Conservation (phyloP, 345 rosid genomes). For the Clausena lansium region DNA sequence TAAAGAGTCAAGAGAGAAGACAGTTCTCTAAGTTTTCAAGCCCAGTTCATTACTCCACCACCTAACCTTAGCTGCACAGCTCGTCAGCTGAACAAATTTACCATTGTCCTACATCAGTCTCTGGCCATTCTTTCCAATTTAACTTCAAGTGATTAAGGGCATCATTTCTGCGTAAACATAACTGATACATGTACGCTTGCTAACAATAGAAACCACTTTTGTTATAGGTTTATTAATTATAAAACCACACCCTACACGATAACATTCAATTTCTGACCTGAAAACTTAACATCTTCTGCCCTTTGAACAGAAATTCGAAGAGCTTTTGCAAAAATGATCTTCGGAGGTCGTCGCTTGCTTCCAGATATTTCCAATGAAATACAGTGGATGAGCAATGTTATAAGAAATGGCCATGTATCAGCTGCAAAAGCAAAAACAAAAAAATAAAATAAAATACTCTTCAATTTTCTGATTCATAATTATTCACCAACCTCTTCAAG, state of each 20-base stretch:
- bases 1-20: background rate
- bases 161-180: background rate
- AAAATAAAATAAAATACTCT: background rate
- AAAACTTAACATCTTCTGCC: constrained; percentile 59
- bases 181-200: too few relatives aligned
- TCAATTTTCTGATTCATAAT: constrained; percentile 1
- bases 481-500: background rate
- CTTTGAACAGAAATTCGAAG: constrained; percentile 67
- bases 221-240: too few relatives aligned
- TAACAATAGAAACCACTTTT: background rate
- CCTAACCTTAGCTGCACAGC: background rate
- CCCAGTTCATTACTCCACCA: background rate
- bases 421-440: constrained; percentile 35
- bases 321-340: constrained; percentile 60
- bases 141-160: background rate
- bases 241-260: background rate
- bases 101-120: background rate
- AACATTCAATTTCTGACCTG: constrained; percentile 46
- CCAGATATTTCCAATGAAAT: constrained; percentile 69
- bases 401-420: constrained; percentile 74
- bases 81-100: background rate
- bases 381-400: constrained; percentile 61
- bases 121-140: background rate
- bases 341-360: constrained; percentile 71
- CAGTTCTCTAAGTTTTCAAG: background rate